A percentile compares a stretch with the other conserved stretches of the same genome.
These are phyloP conservation scores for Pulicaria dysenterica DNA, from an alignment of 129 eudicot genomes.

Conservation along the genomic window DNA sequence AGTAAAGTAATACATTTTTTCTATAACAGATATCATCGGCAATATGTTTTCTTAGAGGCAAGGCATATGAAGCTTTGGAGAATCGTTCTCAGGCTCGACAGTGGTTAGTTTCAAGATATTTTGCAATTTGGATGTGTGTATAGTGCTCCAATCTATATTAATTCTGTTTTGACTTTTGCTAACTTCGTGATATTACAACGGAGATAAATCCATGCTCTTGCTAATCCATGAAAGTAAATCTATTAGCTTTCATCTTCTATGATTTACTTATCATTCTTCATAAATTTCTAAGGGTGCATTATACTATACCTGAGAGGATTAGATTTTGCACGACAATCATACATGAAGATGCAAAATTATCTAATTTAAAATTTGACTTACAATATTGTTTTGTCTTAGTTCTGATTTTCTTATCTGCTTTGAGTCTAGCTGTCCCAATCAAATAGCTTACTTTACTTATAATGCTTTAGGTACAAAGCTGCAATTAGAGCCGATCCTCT, in stretches of 20 bases:
- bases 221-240: too few relatives aligned
- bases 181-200: neutral
- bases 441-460: constrained; percentile 11
- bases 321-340: constrained; percentile 2
- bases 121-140: constrained; percentile 14
- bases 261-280: neutral
- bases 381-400: constrained; percentile 1
- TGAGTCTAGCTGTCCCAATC: constrained; percentile 4
- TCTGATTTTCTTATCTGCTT: neutral
- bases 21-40: constrained; percentile 80
- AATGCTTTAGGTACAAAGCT: constrained; percentile 75
- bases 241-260: constrained; percentile 7
- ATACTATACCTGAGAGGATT: neutral
- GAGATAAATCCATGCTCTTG: constrained; percentile 12
- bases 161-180: neutral
- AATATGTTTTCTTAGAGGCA: constrained; percentile 92
- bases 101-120: constrained; percentile 60
- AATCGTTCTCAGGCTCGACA: constrained; percentile 91
- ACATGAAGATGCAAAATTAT: constrained; percentile 5
- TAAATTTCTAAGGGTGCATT: neutral
- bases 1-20: constrained; percentile 12
- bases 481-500: constrained; percentile 91
- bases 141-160: neutral
- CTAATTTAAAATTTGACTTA: neutral
- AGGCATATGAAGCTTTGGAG: constrained; percentile 93